phyloP scores from a whole-genome alignment of 1,139 yeast genomes.

The Hansenula sp. region DNA sequence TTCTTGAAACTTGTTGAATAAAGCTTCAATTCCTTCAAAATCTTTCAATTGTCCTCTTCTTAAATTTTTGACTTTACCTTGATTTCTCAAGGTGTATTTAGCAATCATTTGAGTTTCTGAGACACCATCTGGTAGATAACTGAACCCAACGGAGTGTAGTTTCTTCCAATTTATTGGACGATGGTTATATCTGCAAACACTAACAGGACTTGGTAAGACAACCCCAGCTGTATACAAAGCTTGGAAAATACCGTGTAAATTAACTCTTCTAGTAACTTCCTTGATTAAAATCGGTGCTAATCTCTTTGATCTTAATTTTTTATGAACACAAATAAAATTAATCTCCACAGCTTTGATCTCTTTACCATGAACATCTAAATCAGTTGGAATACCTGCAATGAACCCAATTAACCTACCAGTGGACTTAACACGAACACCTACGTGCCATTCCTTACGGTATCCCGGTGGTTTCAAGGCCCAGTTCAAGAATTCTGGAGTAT shows the following conservation, averaged over 20 bases:
- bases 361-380: constrained; percentile 57
- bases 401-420: constrained; percentile 83
- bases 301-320: constrained; percentile 88
- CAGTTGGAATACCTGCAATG: constrained; percentile 85
- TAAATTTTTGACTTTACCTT: constrained; percentile 55
- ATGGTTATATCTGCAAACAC: constrained; percentile 91
- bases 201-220: constrained; percentile 84
- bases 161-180: constrained; percentile 93
- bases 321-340: constrained; percentile 91
- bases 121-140: constrained; percentile 69
- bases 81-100: constrained; percentile 63
- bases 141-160: constrained; percentile 84
- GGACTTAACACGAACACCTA: constrained; percentile 83
- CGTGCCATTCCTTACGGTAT: constrained; percentile 84
- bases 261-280: constrained; percentile 92
- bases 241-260: constrained; percentile 84
- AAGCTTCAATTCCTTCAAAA: constrained; percentile 54
- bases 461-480: constrained; percentile 98
- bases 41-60: constrained; percentile 62
- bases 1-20: constrained; percentile 59
- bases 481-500: constrained; percentile 74
- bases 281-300: constrained; percentile 91
- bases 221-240: constrained; percentile 94
- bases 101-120: constrained; percentile 85
- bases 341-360: constrained; percentile 74